Evolutionary conservation across 176 grass and related monocot genomes (phyloP).

Genomic region (Alopecurus myosuroides): DNA sequence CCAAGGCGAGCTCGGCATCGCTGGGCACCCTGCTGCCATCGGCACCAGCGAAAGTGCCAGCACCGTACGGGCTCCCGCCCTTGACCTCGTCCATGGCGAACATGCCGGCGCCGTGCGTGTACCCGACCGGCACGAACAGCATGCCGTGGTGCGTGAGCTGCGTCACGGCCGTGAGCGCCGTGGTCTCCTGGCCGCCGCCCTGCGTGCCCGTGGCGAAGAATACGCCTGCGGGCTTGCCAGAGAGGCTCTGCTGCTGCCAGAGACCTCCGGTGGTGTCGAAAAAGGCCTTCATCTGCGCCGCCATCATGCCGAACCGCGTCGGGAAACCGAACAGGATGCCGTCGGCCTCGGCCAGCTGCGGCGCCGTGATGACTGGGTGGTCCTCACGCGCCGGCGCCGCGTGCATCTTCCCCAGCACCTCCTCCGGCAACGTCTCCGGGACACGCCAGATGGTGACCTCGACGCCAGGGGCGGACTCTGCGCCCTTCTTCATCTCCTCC

Average conservation of each 20-base stretch:
- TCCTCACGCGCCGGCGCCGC: slow-evolving; percentile 38
- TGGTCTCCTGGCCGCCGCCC: slow-evolving; percentile 86
- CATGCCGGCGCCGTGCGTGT: too few species aligned
- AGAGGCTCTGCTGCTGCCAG: too few species aligned
- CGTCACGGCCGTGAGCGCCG: slow-evolving; percentile 45
- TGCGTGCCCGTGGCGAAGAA: slow-evolving; percentile 83
- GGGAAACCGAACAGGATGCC: slow-evolving; percentile 52
- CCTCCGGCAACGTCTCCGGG: slow-evolving; percentile 37
- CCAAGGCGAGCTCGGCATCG: too few species aligned
- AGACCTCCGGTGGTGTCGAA: slow-evolving; percentile 49
- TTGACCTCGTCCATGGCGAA: too few species aligned
- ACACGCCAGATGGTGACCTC: slow-evolving; percentile 28
- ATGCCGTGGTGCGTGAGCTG: too few species aligned
- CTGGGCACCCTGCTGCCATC: too few species aligned
- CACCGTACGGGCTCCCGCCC: too few species aligned
- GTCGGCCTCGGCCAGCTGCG: slow-evolving; percentile 4
- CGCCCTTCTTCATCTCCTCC: slow-evolving; percentile 36
- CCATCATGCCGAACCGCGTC: slow-evolving; percentile 53
- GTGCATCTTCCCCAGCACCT: slow-evolving; percentile 39
- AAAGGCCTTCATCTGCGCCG: slow-evolving; percentile 54
- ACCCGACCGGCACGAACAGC: too few species aligned
- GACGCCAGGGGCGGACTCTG: background rate
- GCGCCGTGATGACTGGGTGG: slow-evolving; percentile 25
- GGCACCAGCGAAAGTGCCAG: too few species aligned
- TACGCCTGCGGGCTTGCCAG: slow-evolving; percentile 71